A percentile compares a stretch with the other conserved stretches of the same genome.
Conservation (phyloP, 2,329 filamentous ascomycete genomes). For the Sclerotiophoma versabilis region DNA sequence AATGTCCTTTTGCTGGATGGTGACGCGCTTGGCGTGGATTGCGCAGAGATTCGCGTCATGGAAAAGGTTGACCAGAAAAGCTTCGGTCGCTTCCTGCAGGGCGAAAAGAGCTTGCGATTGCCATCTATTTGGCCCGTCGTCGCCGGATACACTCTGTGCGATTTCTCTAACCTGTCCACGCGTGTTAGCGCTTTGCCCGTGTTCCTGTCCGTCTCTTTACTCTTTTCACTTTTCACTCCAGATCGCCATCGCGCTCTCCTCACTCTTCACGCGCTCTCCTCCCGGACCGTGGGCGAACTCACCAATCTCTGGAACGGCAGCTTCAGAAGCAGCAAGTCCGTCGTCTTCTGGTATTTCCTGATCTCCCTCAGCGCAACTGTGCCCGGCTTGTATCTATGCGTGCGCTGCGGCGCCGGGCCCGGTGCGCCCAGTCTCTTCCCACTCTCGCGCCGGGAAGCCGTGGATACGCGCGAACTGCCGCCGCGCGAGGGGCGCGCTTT, state of each 20-base stretch:
- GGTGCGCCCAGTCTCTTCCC: conserved; percentile 39
- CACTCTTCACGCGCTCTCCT: not conserved
- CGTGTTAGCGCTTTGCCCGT: not conserved
- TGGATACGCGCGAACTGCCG: conserved; percentile 24
- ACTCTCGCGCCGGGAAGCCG: conserved; percentile 23
- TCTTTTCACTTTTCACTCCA: not conserved
- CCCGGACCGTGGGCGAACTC: no score
- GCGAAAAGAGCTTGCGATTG: conserved; percentile 97
- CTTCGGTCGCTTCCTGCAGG: conserved; percentile 98
- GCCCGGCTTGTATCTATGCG: conserved; percentile 61
- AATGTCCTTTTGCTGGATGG: conserved; percentile 97
- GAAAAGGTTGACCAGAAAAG: conserved; percentile 96
- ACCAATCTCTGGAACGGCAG: conserved; percentile 95
- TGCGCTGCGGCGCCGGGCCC: conserved; percentile 43
- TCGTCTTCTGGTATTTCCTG: conserved; percentile 96
- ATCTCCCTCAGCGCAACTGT: conserved; percentile 99
- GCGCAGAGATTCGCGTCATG: conserved; percentile 99
- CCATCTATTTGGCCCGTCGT: conserved; percentile 72
- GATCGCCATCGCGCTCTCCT: no score
- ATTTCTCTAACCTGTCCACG: conserved; percentile 66
- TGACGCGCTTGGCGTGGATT: conserved; percentile 99
- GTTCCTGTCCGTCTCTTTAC: not conserved
- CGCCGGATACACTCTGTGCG: conserved; percentile 70
- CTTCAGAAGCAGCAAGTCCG: conserved; percentile 95
- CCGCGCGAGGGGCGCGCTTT: conserved; percentile 43